Evolutionary conservation across 1,139 yeast genomes (phyloP).

Genomic region (Geotrichum armillariae): DNA sequence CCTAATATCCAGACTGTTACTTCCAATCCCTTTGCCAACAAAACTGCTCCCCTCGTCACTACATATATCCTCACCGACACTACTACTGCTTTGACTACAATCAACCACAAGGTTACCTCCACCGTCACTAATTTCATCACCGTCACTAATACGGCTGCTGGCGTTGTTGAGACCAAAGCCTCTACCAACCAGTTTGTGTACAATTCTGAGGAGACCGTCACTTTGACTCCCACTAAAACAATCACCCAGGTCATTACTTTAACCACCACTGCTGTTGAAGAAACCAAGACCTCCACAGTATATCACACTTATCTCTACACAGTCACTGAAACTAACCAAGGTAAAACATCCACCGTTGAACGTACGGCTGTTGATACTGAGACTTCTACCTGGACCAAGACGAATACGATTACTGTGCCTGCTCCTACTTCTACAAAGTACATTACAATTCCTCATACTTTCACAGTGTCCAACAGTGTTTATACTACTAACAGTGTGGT

Average conservation of each 20-base stretch:
- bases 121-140: slow-evolving; percentile 12
- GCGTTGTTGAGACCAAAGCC: slow-evolving; percentile 2
- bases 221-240: slow-evolving; percentile 13
- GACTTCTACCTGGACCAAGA: slow-evolving; percentile 12
- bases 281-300: slow-evolving; percentile 7
- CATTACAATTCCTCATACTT: neutral
- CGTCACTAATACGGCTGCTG: slow-evolving; percentile 5
- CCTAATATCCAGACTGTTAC: slow-evolving; percentile 2
- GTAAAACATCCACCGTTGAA: slow-evolving; percentile 1
- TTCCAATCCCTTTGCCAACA: slow-evolving; percentile 1
- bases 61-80: slow-evolving; percentile 4
- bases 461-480: neutral
- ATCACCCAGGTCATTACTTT: slow-evolving; percentile 9
- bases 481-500: slow-evolving; percentile 8
- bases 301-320: slow-evolving; percentile 9
- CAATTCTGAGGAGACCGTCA: slow-evolving; percentile 8
- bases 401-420: slow-evolving; percentile 18
- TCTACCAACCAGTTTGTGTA: slow-evolving; percentile 15
- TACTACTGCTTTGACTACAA: slow-evolving; percentile 7
- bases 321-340: slow-evolving; percentile 8
- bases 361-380: slow-evolving; percentile 16
- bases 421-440: slow-evolving; percentile 7
- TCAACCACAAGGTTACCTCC: slow-evolving; percentile 8
- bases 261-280: slow-evolving; percentile 10
- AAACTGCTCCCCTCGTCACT: slow-evolving; percentile 4